phyloP scores from a whole-genome alignment of 1,284 basidiomycete species.

The Farysia itapuensis region DNA sequence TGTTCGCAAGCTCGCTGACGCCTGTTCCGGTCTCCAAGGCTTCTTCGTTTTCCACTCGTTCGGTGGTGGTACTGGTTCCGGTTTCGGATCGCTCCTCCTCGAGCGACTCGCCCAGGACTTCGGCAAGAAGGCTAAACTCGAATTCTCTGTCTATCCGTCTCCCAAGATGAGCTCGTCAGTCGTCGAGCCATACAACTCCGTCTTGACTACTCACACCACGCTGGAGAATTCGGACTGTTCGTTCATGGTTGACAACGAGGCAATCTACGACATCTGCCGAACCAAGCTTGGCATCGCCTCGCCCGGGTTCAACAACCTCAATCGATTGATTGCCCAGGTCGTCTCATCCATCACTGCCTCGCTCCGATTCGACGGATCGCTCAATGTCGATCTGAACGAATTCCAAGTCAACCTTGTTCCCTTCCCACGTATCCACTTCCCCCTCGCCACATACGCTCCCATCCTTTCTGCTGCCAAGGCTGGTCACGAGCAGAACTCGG shows the following conservation, averaged over 20 bases:
- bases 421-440: slow-evolving; percentile 88
- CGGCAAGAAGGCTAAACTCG: slow-evolving; percentile 98
- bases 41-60: slow-evolving; percentile 99
- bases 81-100: slow-evolving; percentile 94
- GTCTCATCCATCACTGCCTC: slow-evolving; percentile 98
- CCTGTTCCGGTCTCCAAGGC: slow-evolving; percentile 95
- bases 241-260: slow-evolving; percentile 60
- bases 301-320: slow-evolving; percentile 92
- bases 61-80: slow-evolving; percentile 98
- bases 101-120: slow-evolving; percentile 96
- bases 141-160: slow-evolving; percentile 93
- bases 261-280: slow-evolving; percentile 98
- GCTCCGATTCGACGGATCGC: slow-evolving; percentile 92
- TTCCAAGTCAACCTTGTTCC: slow-evolving; percentile 98
- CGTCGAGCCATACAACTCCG: slow-evolving; percentile 99
- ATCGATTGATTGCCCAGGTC: slow-evolving; percentile 88
- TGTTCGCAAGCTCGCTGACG: slow-evolving; percentile 92
- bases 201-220: slow-evolving; percentile 97
- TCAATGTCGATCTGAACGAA: slow-evolving; percentile 97
- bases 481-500: slow-evolving; percentile 94
- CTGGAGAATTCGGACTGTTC: slow-evolving; percentile 99
- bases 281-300: slow-evolving; percentile 82
- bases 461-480: slow-evolving; percentile 80
- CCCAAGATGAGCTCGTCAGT: slow-evolving; percentile 81
- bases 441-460: slow-evolving; percentile 91